Base-by-base conservation (phyloP, 2,329 filamentous ascomycete species). In the Sphaceloma murrayae region DNA sequence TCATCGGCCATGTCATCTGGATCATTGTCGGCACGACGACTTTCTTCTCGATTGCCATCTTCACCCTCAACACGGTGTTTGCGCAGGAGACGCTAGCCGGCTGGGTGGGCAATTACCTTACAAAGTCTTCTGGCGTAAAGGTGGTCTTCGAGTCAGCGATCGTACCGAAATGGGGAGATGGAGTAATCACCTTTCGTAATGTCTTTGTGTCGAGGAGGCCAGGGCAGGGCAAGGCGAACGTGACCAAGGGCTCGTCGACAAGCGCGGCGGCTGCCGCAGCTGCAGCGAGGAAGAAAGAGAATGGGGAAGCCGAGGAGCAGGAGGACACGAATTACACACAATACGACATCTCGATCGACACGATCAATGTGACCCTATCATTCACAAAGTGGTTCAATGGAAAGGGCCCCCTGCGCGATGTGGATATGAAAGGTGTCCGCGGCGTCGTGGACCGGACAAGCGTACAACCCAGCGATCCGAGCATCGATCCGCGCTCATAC, bases 341-440 rank as follows among this genome's bases (percentile, higher is more conserved):
- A 54, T 98, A 95, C 54, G 91, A 98, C 57, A 70, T 98, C 11
- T 94, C 87, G 0, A 85, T 98, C 48, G 85, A 91, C 50, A 93
- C 85, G 0, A 85, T 98, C 49, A 94, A 98, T 57, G 89, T 98
- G 31, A 96, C 89, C 0, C 63, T 98, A 18, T 98, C 91, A 0
- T 96, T 98, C 54, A 74, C 87, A n/a, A 96, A 95, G 60, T 98
- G 91, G 91, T 93, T 94, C 77, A 96, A 94, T 54, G 89, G 91
- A 16, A 95, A 89, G 62, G 91, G 91, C 0, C 72, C 93, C 4
- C 68, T 98, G 6, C 81, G 85, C 54, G 85, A 96, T 58, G 91
- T 98, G 31, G 87, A 95, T 58, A 81, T 98, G 43, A 91, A 87
- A 58, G 91, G 91, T 3, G 84, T 98, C 21, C 77, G 91, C 48